Base-by-base conservation (phyloP, 1,284 basidiomycete genomes). In the Chondrostereum purpureum region DNA sequence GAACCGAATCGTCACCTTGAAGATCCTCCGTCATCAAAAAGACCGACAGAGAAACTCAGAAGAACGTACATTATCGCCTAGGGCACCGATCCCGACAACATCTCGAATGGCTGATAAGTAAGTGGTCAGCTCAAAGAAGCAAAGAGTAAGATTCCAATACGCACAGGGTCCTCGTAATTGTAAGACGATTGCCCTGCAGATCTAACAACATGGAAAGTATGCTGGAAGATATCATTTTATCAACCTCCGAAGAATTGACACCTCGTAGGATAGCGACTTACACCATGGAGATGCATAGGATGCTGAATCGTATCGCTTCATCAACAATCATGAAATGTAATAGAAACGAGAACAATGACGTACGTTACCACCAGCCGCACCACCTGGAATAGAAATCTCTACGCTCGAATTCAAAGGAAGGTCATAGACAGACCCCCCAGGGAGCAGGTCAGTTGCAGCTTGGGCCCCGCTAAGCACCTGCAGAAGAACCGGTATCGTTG, bases 201-300 rank as follows among this genome's bases (percentile, higher is more conserved):
- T 20, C 64, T 54, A 22, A 70, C 55, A 16, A 71, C 67, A 27
- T 60, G 58, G 49, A 71, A 69, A 6, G 54, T 45, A 45, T 66
- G 62, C 61, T 65, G 36, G 2, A 27, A 13, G 22, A 34, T 31
- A 33, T 2, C 43, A 36, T n/a, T n/a, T 2, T 41, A 20, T n/a
- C 3, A 17, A n/a, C 34, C 16, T 2, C 27, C 2, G n/a, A 1
- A 20, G 21, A 41, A n/a, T 23, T 41, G n/a, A 4, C 19, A n/a
- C 13, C 3, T 5, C 4, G 37, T 57, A 50, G 50, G 55, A 61
- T 43, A 22, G 17, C 12, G 60, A 62, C 51, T 62, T 62, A 50
- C 67, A 1, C 64, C 61, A 36, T 67, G 63, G 41, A 69, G 45
- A 44, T 72, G 70, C 58, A 73, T 70, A 0, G 71, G 71, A 47